Evolutionary conservation across 2,329 filamentous ascomycete genomes (phyloP), one percentile per base, ranked within the genome.

Genomic region (Arthrobotrys pseudoclavata): DNA sequence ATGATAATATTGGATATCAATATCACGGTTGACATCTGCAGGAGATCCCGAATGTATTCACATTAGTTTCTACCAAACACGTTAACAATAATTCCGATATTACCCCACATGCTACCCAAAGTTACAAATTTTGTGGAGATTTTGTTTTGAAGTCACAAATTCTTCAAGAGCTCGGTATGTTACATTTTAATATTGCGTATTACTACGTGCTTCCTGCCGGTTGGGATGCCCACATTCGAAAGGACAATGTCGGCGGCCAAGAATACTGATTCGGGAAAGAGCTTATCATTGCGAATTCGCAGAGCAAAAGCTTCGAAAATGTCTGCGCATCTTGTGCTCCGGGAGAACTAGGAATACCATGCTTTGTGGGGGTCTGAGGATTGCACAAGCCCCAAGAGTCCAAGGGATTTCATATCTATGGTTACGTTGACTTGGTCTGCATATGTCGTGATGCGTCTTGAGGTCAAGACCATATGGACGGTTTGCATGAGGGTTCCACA

Each of bases 231-330:
- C 55, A 42, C 1, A 42, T 60, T 40, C 18, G 55, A 60, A 42
- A 60, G 31, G 55, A 60, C 55, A 20, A 60, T 42, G 34, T 60
- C 31, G 34, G 55, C 24, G 20, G 34, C 55, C 34, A 60, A 42
- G 55, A n/a, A 60, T 60, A 42, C 55, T 60, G 10, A 18, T 60
- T 60, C 10, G 4, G 55, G 55, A 42, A 60, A 60, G 55, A 40
- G 34, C 55, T 24, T 60, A 60, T 24, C 34, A n/a, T 13, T 24
- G 55, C 34, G 42, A n/a, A 26, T 18, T 22, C 6, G 55, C 34
- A 20, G 42, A 60, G 55, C n/a, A 42, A 60, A 60, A 10, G 55
- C 34, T 60, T 60, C 34, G 55, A 60, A n/a, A 60, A 60, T 60
- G 55, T 60, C 31, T 60, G 55, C 55, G 34, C 55, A 40, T 37